Evolutionary conservation across 805 yeast species (phyloP), one percentile per base, ranked within the genome.

Genomic region (Yamadazyma nakazawae): DNA sequence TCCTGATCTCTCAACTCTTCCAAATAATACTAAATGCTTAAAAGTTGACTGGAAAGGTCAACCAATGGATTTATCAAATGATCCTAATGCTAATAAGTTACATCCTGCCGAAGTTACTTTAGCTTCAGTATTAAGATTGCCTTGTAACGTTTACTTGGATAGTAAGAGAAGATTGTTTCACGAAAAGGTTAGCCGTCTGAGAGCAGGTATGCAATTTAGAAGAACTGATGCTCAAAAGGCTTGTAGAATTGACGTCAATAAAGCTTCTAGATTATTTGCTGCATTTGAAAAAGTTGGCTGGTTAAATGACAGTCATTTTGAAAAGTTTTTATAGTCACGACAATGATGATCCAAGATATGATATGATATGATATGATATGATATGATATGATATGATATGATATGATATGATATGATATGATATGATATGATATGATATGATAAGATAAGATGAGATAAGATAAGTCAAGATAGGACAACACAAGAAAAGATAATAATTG

Each of bases 161-260:
- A 64, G 72, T 6, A 72, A 70, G 56, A 81, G 90, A 66, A 78
- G 98, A 54, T 75, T 92, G 24, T 94, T 92, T 67, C 80, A 82
- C 48, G 98, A 92, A 64, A 92, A 90, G 70, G 94, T 91, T 28
- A 81, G 81, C 54, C 79, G 96, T 43, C 66, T 82, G 57, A 80
- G 80, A 56, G 70, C 74, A 42, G 84, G 84, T 25, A 72, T 82
- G 60, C 92, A 94, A 24, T 92, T 92, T 69, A 83, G 97, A 68
- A 84, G 97, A 68, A 94, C 98, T 0, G 99, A 92, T 67, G 96
- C 97, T 7, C 98, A 92, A 68, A 94, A 94, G 72, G 97, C 97
- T 5, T 92, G 98, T 65, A 81, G 96, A 53, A 91, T 94, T 54
- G 98, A 94, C 66, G 98, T 92, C 38, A 94, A 94, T 67, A 94